Evolutionary conservation across 1,284 basidiomycete genomes (phyloP).

Genomic region (Xerocomus amazonicus): DNA sequence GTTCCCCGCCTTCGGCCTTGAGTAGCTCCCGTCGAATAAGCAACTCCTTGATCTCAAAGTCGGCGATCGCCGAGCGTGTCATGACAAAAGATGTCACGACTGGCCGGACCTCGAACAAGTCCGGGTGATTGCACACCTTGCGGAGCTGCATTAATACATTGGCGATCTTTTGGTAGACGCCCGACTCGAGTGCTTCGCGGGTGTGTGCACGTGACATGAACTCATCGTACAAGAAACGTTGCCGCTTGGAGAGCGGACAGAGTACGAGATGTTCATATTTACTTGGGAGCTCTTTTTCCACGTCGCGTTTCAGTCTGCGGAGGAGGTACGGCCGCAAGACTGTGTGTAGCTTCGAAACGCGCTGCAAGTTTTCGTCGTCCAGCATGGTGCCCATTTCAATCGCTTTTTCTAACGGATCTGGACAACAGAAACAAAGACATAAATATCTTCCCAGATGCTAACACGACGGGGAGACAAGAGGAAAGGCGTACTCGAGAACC

Average conservation of each 20-base stretch:
- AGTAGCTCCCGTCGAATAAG: constrained; percentile 75
- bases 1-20: constrained; percentile 43
- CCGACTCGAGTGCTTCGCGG: constrained; percentile 80
- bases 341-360: constrained; percentile 87
- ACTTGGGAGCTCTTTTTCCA: constrained; percentile 93
- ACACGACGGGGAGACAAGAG: background rate
- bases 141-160: constrained; percentile 97
- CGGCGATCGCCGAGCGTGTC: constrained; percentile 74
- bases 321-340: constrained; percentile 93
- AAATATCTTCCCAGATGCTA: background rate
- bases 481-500: constrained; percentile 83
- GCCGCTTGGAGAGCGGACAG: constrained; percentile 90
- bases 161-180: constrained; percentile 87
- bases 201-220: constrained; percentile 95
- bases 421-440: background rate
- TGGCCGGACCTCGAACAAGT: constrained; percentile 92
- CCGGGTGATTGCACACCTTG: constrained; percentile 95
- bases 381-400: constrained; percentile 81
- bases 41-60: constrained; percentile 87
- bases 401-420: constrained; percentile 91
- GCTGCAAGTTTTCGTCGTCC: constrained; percentile 84
- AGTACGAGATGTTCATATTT: constrained; percentile 94
- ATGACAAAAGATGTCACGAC: constrained; percentile 92
- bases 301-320: constrained; percentile 91
- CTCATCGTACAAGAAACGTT: constrained; percentile 96